Conservation (phyloP, 2,329 filamentous ascomycete species). For the Xylariaceae sp. region DNA sequence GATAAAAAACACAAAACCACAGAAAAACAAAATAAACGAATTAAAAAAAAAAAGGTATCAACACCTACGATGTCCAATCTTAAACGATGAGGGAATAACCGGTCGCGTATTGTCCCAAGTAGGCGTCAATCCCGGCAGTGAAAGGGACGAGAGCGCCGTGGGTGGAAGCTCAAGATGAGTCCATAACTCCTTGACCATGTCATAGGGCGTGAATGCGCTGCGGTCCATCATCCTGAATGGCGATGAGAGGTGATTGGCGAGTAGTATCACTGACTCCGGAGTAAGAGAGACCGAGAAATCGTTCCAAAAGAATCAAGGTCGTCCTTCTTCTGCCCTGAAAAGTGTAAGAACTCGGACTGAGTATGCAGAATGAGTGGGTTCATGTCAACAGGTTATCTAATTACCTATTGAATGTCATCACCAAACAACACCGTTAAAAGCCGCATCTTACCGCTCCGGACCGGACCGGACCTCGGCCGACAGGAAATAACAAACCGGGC, state of each 20-base stretch:
- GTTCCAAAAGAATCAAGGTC: background rate
- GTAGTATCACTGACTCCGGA: too few species aligned
- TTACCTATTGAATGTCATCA: too few species aligned
- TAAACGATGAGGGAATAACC: slow-evolving; percentile 46
- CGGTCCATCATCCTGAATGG: slow-evolving; percentile 4
- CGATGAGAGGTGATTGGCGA: too few species aligned
- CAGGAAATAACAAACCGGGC: background rate
- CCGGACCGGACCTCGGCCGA: slow-evolving; percentile 1
- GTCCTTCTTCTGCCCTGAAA: too few species aligned
- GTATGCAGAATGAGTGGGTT: background rate
- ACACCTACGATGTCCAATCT: slow-evolving; percentile 37
- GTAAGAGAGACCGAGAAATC: background rate
- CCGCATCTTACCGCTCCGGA: slow-evolving; percentile 9
- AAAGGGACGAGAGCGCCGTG: slow-evolving; percentile 14
- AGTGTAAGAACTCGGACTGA: background rate
- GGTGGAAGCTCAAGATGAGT: slow-evolving; percentile 15
- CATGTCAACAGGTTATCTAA: too few species aligned
- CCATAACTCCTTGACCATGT: slow-evolving; percentile 21
- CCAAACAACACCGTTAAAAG: slow-evolving; percentile 1
- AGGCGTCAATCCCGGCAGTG: slow-evolving; percentile 6
- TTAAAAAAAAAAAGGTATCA: too few species aligned
- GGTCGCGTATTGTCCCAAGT: slow-evolving; percentile 20
- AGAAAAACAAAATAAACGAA: too few species aligned
- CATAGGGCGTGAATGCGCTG: slow-evolving; percentile 4
- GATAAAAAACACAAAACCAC: too few species aligned